Evolutionary conservation across 225 moss, liverwort and hornwort species (phyloP).

Genomic region (Lunularia cruciata): DNA sequence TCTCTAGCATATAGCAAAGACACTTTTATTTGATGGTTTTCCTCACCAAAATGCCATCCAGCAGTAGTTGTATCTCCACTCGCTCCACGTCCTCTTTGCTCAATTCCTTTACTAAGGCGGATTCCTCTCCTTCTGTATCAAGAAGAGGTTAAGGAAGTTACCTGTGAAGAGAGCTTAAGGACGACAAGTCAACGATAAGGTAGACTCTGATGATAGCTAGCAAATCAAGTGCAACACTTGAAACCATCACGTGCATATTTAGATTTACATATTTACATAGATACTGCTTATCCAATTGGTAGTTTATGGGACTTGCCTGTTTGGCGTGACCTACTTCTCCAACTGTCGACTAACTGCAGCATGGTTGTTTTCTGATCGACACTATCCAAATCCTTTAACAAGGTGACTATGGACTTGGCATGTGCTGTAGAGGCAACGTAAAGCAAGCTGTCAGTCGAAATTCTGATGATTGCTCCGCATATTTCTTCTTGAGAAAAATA

Average conservation of each 20-base stretch:
- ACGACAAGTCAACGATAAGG: not conserved
- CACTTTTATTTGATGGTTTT: not conserved
- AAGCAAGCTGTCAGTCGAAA: not conserved
- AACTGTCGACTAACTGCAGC: conserved; percentile 87
- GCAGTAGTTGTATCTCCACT: conserved; percentile 71
- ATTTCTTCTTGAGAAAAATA: no score
- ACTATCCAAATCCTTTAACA: conserved; percentile 63
- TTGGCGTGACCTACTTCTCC: conserved; percentile 74
- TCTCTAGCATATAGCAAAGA: not conserved
- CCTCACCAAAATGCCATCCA: conserved; percentile 86
- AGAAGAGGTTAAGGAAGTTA: not conserved
- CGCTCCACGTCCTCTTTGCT: conserved; percentile 98
- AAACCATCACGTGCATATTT: no score
- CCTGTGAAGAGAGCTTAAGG: not conserved
- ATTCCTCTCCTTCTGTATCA: conserved; percentile 26
- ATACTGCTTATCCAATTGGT: no score
- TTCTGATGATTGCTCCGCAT: no score
- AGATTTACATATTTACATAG: no score
- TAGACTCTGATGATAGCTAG: not conserved
- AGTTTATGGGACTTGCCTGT: conserved; percentile 65
- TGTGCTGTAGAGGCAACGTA: conserved; percentile 53
- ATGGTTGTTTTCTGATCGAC: conserved; percentile 81
- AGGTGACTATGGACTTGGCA: conserved; percentile 70
- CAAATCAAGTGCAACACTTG: not conserved
- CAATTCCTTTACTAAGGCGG: conserved; percentile 68